phyloP scores from a whole-genome alignment of 2,329 filamentous ascomycete species.

The Aspergillus uvarum region DNA sequence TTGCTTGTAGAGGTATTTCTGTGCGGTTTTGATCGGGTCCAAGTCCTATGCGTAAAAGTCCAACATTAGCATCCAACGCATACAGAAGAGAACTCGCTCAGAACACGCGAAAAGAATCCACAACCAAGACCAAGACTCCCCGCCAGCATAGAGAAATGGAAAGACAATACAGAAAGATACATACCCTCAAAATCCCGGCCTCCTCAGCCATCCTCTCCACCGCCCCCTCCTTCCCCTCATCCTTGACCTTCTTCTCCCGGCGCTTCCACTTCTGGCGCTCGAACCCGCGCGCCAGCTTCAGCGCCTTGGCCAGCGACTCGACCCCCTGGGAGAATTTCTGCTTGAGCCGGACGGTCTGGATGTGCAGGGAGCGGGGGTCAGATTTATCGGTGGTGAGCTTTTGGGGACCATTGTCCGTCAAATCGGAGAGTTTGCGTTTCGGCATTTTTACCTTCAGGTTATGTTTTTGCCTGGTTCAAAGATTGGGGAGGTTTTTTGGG shows the following conservation, averaged over 20 bases:
- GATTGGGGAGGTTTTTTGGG: neutral
- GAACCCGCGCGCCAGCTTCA: constrained; percentile 60
- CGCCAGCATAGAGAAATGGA: too few species aligned
- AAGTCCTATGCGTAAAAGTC: constrained; percentile 43
- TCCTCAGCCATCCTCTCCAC: constrained; percentile 53
- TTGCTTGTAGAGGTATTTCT: constrained; percentile 57
- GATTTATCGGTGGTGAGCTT: neutral
- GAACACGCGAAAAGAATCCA: too few species aligned
- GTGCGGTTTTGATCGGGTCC: constrained; percentile 51
- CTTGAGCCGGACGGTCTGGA: constrained; percentile 41
- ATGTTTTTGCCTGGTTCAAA: too few species aligned
- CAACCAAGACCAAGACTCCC: too few species aligned
- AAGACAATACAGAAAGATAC: neutral
- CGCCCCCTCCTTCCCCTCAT: constrained; percentile 35
- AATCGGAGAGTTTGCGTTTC: constrained; percentile 43
- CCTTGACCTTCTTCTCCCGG: constrained; percentile 55
- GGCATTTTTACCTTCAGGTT: too few species aligned
- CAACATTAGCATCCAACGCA: constrained; percentile 8
- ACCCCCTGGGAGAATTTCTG: constrained; percentile 52
- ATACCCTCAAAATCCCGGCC: constrained; percentile 57
- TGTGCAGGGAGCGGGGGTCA: constrained; percentile 25
- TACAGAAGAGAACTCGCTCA: too few species aligned
- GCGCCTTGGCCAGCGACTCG: constrained; percentile 51
- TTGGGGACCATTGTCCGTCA: constrained; percentile 11
- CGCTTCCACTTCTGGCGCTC: constrained; percentile 64